These are phyloP conservation scores for Fraxinus ornus DNA, from an alignment of 305 asterid species.

Conservation along the genomic window DNA sequence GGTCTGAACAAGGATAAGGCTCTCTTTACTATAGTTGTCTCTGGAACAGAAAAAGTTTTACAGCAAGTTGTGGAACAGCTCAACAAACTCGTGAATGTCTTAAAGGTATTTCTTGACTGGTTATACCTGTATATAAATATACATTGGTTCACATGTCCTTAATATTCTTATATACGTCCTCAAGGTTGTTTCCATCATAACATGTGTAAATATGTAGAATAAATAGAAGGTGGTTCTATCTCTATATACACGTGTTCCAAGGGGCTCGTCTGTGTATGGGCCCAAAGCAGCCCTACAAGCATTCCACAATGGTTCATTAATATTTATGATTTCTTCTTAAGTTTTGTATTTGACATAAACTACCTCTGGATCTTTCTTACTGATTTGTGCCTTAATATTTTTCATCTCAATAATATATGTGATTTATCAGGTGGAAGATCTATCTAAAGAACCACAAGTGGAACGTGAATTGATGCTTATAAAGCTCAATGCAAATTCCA, in stretches of 20 bases:
- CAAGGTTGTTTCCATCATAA: background rate
- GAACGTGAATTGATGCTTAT: slow-evolving; percentile 92
- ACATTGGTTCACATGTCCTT: slow-evolving; percentile 14
- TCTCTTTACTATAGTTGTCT: slow-evolving; percentile 79
- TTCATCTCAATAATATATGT: slow-evolving; percentile 12
- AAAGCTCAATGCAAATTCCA: slow-evolving; percentile 68
- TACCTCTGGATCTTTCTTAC: slow-evolving; percentile 1
- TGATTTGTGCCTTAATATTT: slow-evolving; percentile 7
- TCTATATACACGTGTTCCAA: background rate
- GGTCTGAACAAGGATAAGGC: slow-evolving; percentile 90
- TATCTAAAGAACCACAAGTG: slow-evolving; percentile 76
- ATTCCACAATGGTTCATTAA: slow-evolving; percentile 1
- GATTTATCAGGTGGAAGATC: slow-evolving; percentile 69
- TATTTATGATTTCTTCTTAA: background rate
- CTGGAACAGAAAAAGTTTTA: slow-evolving; percentile 70
- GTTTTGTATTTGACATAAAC: background rate
- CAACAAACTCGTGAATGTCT: slow-evolving; percentile 79
- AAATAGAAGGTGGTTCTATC: background rate
- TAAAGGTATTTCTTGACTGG: slow-evolving; percentile 47
- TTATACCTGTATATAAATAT: background rate
- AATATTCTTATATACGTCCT: slow-evolving; percentile 5
- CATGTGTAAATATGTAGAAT: background rate
- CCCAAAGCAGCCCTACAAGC: background rate
- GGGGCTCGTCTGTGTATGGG: background rate
- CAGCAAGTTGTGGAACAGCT: slow-evolving; percentile 83